Conservation (phyloP, 805 yeast genomes). For the Teunomyces panamensis region DNA sequence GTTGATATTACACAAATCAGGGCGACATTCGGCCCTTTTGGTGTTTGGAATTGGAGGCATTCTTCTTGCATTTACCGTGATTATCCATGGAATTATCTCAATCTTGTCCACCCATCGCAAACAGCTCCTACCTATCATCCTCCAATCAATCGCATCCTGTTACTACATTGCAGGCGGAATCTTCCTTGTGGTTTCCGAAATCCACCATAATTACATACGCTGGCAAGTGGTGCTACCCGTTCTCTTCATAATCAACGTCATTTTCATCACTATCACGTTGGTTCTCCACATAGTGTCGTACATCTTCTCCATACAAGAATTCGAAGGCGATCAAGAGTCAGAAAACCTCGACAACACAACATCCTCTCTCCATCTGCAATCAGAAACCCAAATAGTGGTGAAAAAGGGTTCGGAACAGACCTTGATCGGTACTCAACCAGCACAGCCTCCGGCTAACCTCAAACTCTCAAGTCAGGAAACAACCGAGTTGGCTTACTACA, state of each 20-base stretch:
- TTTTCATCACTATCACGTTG: conserved; percentile 3
- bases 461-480: conserved; percentile 5
- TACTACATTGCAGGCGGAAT: conserved; percentile 6
- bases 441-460: neutral
- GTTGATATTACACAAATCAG: conserved; percentile 1
- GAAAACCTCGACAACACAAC: neutral
- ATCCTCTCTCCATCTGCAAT: neutral
- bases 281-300: conserved; percentile 2
- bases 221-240: conserved; percentile 4
- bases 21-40: conserved; percentile 1
- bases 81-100: neutral
- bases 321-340: neutral
- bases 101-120: neutral
- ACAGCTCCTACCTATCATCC: neutral
- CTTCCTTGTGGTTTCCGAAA: conserved; percentile 2
- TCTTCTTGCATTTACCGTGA: neutral
- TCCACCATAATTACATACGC: conserved; percentile 1
- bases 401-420: conserved; percentile 12
- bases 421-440: conserved; percentile 1
- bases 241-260: conserved; percentile 6
- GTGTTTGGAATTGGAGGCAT: conserved; percentile 2
- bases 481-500: conserved; percentile 5
- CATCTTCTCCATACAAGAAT: conserved; percentile 1
- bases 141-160: neutral
- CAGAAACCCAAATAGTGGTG: neutral